Conservation (phyloP, 208 protist genomes). For the Herpetomonas samuelpessoai region DNA sequence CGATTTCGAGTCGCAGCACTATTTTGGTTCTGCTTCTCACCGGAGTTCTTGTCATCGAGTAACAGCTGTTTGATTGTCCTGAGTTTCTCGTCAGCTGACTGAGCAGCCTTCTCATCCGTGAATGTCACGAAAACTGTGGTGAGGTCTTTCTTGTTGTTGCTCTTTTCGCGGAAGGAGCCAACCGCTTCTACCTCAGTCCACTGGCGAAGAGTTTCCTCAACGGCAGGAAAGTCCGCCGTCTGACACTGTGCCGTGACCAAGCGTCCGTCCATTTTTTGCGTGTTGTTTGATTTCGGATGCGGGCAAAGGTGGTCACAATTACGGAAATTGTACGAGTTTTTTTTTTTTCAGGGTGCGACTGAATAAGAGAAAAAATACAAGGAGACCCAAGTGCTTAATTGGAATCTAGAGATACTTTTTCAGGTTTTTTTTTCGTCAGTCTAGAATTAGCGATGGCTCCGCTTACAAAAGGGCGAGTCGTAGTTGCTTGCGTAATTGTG, state of each 20-base stretch:
- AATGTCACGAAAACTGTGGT: conserved; percentile 87
- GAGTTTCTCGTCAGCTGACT: conserved; percentile 29
- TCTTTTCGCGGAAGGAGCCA: conserved; percentile 76
- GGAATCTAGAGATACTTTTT: no score
- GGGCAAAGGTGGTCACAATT: no score
- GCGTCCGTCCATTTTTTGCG: conserved; percentile 23
- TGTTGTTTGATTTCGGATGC: no score
- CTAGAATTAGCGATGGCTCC: no score
- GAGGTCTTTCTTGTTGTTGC: conserved; percentile 66
- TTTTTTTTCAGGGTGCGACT: no score
- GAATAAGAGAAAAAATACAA: no score
- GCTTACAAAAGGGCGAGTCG: no score
- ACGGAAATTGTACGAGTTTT: no score
- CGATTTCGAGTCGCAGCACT: conserved; percentile 3
- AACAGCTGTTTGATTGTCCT: conserved; percentile 44
- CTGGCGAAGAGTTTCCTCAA: conserved; percentile 60
- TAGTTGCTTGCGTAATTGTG: no score
- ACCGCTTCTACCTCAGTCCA: conserved; percentile 81
- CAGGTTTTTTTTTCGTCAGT: no score
- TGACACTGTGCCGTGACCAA: conserved; percentile 53
- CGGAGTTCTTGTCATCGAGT: conserved; percentile 14
- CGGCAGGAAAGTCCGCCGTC: conserved; percentile 53
- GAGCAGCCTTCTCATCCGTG: conserved; percentile 32
- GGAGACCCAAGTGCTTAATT: no score
- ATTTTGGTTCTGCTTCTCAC: conserved; percentile 14